A percentile compares a stretch with the other conserved stretches of the same genome.
Conservation (phyloP, 176 grass and related monocot species). For the Puya raimondii region DNA sequence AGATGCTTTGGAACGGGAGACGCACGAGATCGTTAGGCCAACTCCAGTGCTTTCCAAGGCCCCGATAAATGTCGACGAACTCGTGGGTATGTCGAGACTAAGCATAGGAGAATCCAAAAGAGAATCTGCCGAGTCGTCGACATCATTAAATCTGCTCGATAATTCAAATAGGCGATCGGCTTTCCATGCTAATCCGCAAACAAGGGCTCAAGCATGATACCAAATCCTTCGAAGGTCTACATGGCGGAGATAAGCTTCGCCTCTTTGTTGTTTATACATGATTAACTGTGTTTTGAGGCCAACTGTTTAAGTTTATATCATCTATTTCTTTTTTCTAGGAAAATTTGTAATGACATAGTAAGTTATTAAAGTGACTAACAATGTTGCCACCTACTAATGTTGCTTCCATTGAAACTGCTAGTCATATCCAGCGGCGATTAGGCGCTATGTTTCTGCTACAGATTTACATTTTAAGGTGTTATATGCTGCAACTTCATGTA, state of each 20-base stretch:
- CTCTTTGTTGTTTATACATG: constrained; percentile 14
- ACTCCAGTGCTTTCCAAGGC: constrained; percentile 72
- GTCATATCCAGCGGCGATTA: too few relatives aligned
- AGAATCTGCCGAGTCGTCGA: constrained; percentile 43
- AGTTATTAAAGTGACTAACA: constrained; percentile 1
- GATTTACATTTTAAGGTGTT: neutral
- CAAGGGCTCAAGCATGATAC: constrained; percentile 69
- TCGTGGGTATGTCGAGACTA: constrained; percentile 80
- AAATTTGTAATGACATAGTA: neutral
- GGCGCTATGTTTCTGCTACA: too few relatives aligned
- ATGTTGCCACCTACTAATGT: neutral
- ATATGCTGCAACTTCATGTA: constrained; percentile 5
- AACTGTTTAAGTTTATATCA: constrained; percentile 43
- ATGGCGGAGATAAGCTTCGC: constrained; percentile 22
- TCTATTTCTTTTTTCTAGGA: constrained; percentile 29
- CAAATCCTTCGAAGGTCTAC: neutral
- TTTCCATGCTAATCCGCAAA: constrained; percentile 84
- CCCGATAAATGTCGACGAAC: constrained; percentile 84
- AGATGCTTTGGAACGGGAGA: constrained; percentile 42
- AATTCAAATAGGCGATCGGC: constrained; percentile 76
- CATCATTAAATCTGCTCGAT: constrained; percentile 66
- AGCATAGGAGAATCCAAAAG: constrained; percentile 59
- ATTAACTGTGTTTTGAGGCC: constrained; percentile 33
- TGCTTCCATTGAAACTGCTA: too few relatives aligned
- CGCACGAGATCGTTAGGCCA: constrained; percentile 83